Evolutionary conservation across 352 stramenopile species (phyloP), one percentile per base, ranked within the genome.

Genomic region (Achlya hypogyna): DNA sequence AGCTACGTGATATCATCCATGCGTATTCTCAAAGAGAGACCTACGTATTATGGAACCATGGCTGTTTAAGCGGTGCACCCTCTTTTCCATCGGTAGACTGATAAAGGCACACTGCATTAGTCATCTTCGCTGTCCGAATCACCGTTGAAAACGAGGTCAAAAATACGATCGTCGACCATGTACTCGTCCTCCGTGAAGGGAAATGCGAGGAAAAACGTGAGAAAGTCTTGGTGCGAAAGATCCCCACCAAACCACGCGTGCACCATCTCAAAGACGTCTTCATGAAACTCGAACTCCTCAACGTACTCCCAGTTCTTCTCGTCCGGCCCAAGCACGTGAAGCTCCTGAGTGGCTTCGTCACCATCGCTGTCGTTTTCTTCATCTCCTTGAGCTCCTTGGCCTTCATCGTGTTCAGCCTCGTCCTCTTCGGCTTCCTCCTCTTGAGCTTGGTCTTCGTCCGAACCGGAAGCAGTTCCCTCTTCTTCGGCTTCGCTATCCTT

Each of bases 301-400:
- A 59, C 25, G 51, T 59, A 59, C 51, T 59, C 51, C 51, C 51
- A 59, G 51, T 59, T 31, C 51, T 59, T 59, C 29, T 59, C 51
- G 31, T 59, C 25, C 5, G 23, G 22, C 25, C 31, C 51, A 6
- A 59, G 51, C 22, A 59, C 51, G 40, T 34, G 51, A 9, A 59
- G 38, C 38, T 45, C 38, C 38, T 45, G 38, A 10, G 38, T 45
- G 38, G 14, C 38, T 2, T 45, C 38, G 38, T 45, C 38, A 18
- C 6, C 38, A 45, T 42, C 34, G 34, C 51, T 28, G 40, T n/a
- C 51, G 23, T 59, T 16, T 20, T 34, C 31, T 20, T 59, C 25
- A 20, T 40, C 51, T 9, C 22, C 12, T 35, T 34, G 22, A 9
- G 34, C 16, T 0, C n/a, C 51, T 5, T 34, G 10, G 23, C 18